These are phyloP conservation scores for Fomitopsis serialis DNA, from an alignment of 768 basidiomycete species.

Conservation along the genomic window DNA sequence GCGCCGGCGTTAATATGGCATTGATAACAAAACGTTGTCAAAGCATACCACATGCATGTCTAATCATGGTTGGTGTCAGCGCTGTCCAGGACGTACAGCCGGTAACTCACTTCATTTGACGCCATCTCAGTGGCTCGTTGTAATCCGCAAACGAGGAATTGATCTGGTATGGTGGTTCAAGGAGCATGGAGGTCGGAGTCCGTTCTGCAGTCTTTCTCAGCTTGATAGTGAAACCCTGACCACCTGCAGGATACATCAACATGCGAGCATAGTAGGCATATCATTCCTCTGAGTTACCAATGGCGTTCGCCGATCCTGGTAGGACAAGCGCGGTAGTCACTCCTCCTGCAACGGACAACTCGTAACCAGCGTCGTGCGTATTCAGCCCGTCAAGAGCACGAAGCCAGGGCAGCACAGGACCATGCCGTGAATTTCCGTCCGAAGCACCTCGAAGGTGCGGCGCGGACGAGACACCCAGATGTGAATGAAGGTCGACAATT, in stretches of 20 bases:
- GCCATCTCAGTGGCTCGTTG: slow-evolving; percentile 50
- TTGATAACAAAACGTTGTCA: too few relatives aligned
- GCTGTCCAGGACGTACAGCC: neutral
- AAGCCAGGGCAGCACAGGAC: slow-evolving; percentile 44
- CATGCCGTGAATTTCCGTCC: slow-evolving; percentile 41
- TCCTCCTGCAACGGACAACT: slow-evolving; percentile 69
- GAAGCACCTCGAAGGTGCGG: slow-evolving; percentile 25
- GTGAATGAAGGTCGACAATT: slow-evolving; percentile 44
- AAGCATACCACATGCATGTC: slow-evolving; percentile 51
- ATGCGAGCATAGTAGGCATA: neutral
- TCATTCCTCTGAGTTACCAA: slow-evolving; percentile 10
- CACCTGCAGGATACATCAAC: slow-evolving; percentile 33
- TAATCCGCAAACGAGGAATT: slow-evolving; percentile 44
- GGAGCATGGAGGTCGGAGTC: slow-evolving; percentile 65
- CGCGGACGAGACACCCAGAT: slow-evolving; percentile 1
- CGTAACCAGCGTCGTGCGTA: slow-evolving; percentile 72
- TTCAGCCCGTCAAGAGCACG: slow-evolving; percentile 76
- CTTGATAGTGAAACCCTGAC: slow-evolving; percentile 77
- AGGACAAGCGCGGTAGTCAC: slow-evolving; percentile 73
- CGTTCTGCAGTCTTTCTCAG: slow-evolving; percentile 67
- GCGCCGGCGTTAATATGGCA: too few relatives aligned
- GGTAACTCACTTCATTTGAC: slow-evolving; percentile 65
- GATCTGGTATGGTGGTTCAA: slow-evolving; percentile 69
- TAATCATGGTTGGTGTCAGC: slow-evolving; percentile 12
- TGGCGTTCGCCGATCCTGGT: slow-evolving; percentile 53